Evolutionary conservation across 805 yeast species (phyloP), one percentile per base, ranked within the genome.

Genomic region (Yarrowia sp.): DNA sequence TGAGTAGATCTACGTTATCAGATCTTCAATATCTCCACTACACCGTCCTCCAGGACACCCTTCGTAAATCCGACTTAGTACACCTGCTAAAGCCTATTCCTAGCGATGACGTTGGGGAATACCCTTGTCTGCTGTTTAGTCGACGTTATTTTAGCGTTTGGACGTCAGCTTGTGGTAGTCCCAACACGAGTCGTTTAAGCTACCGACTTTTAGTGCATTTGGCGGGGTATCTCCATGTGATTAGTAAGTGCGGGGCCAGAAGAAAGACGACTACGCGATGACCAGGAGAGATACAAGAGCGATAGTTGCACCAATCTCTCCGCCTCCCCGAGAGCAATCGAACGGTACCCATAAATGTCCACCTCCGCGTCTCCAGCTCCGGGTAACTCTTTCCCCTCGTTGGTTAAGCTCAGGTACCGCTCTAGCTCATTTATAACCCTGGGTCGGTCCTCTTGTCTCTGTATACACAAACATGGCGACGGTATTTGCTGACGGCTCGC

Each of bases 401-500:
- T 10, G n/a, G 42, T 32, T 53, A 53, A 40, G 59, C 59, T 53
- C 45, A 38, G 35, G 43, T 9, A 49, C 53, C 11, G 2, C 32
- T n/a, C 45, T 45, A 42, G 32, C 32, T 26, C 32, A 26, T 26
- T 26, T 41, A 56, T 56, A 56, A 32, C 49, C 49, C 64, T n/a
- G n/a, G 26, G 10, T 14, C 8, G 7, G 42, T 46, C 36, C 12
- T 7, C n/a, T 26, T 12, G 7, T 2, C 19, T 3, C 7, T 5
- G 32, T 26, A 2, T 4, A 19, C 2, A 16, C 46, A 41, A 32
- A 19, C n/a, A 63, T 63, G 67, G n/a, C 56, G 26, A 48, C 56
- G 22, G 67, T 49, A 8, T 63, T 48, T 38, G 67, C 67, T 1
- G 67, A 63, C 56, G 67, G 67, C 15, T 38, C 56, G 22, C 35